Base-by-base conservation (phyloP, 352 stramenopile genomes). In the Phytopythium oedochilum region DNA sequence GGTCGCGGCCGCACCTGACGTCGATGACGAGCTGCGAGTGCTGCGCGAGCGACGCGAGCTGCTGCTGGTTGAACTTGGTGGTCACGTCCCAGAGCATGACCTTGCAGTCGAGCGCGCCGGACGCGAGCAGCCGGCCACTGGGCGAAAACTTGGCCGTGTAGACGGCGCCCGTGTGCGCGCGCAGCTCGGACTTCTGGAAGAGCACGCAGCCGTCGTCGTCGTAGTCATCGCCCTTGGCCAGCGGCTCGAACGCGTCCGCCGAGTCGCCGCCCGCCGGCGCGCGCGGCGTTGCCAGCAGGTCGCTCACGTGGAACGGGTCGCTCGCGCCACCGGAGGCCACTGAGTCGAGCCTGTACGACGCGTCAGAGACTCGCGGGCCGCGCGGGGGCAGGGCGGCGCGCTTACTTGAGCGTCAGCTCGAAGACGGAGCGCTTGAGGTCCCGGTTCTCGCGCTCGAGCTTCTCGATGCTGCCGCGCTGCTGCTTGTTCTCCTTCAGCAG, bases 351-450 rank as follows among this genome's bases (percentile, higher is more conserved):
- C 84, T 94, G 50, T 0, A 2, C 38, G 36, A 4, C 18, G 5
- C 36, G 36, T 8, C 18, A 23, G 3, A 14, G 36, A 25, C 55
- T 31, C 10, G 57, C 32, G 22, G 49, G 45, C 50, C 64, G 55
- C 59, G 52, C 34, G 63, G 51, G 34, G 43, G 34, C 36, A 39
- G 29, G 42, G n/a, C n/a, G n/a, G n/a, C n/a, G 18, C 10, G 15
- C 68, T 55, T 60, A 94, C 84, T 92, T 94, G 71, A 94, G 78
- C 29, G 80, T 92, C 48, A 96, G 75, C 68, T 96, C 86, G 59
- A 89, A 96, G 40, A 96, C 86, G n/a, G 86, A 96, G 61, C 82
- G 78, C 73, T 96, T 96, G 58, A 96, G 81, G 66, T 96, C 86
- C 70, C 88, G 79, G 68, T 96, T 96, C 70, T 96, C 86, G 28